phyloP scores from a whole-genome alignment of 1,284 basidiomycete genomes.

The Cutaneotrichosporon cavernicola region DNA sequence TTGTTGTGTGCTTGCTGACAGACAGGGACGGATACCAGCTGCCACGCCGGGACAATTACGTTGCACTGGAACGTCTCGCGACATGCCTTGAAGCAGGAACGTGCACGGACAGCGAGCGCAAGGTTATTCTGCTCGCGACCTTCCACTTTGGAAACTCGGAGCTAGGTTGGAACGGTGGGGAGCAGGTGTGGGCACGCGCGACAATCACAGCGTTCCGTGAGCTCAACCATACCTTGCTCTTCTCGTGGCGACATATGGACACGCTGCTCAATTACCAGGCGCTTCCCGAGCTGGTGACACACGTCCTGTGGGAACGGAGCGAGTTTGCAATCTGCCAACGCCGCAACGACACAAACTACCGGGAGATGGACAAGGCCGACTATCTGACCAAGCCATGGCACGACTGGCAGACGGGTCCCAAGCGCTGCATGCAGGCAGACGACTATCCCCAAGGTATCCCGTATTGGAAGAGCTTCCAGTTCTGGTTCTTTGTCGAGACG shows the following conservation, averaged over 20 bases:
- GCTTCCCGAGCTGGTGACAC: slow-evolving; percentile 34
- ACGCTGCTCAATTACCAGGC: slow-evolving; percentile 41
- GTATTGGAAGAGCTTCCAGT: slow-evolving; percentile 45
- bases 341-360: slow-evolving; percentile 29
- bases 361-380: slow-evolving; percentile 14
- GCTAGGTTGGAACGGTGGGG: slow-evolving; percentile 15
- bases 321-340: slow-evolving; percentile 25
- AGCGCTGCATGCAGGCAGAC: slow-evolving; percentile 29
- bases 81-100: slow-evolving; percentile 23
- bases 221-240: slow-evolving; percentile 39
- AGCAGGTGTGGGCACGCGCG: slow-evolving; percentile 33
- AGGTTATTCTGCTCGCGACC: slow-evolving; percentile 32
- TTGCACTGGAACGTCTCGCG: slow-evolving; percentile 23
- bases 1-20: not conserved
- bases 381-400: slow-evolving; percentile 19
- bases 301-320: slow-evolving; percentile 34
- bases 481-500: slow-evolving; percentile 43
- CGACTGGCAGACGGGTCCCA: slow-evolving; percentile 17
- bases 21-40: not conserved
- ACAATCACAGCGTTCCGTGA: slow-evolving; percentile 31
- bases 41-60: not conserved
- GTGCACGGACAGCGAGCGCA: slow-evolving; percentile 27
- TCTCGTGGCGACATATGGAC: slow-evolving; percentile 34
- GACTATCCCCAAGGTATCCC: slow-evolving; percentile 40
- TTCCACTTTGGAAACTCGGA: slow-evolving; percentile 31